These are phyloP conservation scores for Leucocoprinus birnbaumii DNA, from an alignment of 768 basidiomycete genomes.

Conservation along the genomic window DNA sequence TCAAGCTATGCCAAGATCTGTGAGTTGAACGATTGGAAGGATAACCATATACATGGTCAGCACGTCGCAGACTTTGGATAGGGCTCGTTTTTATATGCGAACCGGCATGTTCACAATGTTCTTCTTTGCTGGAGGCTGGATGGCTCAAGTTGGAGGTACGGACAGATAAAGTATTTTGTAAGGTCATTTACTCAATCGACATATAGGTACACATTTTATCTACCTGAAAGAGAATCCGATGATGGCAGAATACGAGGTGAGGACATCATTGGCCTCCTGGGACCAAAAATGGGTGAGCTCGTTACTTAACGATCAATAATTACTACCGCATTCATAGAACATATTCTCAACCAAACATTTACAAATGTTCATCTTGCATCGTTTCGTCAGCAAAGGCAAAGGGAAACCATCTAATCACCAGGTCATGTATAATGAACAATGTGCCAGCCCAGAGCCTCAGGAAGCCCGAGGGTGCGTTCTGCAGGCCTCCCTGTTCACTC, in stretches of 20 bases:
- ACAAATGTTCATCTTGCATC: conserved; percentile 61
- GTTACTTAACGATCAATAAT: background rate
- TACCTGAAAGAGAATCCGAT: conserved; percentile 73
- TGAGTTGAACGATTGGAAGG: background rate
- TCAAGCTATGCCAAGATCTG: conserved; percentile 74
- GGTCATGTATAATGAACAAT: conserved; percentile 11
- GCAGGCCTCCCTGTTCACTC: conserved; percentile 31
- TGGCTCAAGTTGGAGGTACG: conserved; percentile 53
- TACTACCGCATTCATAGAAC: no score
- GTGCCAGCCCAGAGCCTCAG: conserved; percentile 2
- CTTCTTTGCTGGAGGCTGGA: conserved; percentile 57
- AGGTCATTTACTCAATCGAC: conserved; percentile 18
- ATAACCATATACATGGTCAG: background rate
- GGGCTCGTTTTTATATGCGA: conserved; percentile 44
- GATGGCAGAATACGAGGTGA: conserved; percentile 57
- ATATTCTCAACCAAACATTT: background rate
- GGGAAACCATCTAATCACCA: conserved; percentile 25
- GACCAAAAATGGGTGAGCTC: conserved; percentile 74
- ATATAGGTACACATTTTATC: conserved; percentile 60
- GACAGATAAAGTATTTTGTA: conserved; percentile 23
- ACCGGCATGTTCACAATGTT: conserved; percentile 53
- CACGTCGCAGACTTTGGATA: conserved; percentile 36
- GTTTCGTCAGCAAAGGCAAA: conserved; percentile 57
- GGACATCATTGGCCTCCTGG: conserved; percentile 57
- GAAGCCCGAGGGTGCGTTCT: conserved; percentile 16